These are phyloP conservation scores for Globisporangium carolinianum DNA, from an alignment of 352 stramenopile species.

Conservation along the genomic window DNA sequence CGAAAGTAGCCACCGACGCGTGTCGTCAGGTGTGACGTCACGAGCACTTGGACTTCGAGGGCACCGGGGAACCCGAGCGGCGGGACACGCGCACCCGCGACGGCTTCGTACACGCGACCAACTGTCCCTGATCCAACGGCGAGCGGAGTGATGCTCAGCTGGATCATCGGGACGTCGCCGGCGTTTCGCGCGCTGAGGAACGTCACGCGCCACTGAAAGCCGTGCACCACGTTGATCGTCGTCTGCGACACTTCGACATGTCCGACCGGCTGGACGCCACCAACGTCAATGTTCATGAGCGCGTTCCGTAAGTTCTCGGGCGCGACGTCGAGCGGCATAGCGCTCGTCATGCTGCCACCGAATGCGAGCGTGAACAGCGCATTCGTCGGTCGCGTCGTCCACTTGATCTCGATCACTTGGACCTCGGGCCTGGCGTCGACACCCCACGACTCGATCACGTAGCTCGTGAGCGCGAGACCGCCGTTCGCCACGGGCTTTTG, in stretches of 20 bases:
- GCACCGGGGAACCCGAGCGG: constrained; percentile 43
- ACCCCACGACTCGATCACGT: constrained; percentile 83
- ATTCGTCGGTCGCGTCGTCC: constrained; percentile 44
- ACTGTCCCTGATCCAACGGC: constrained; percentile 18
- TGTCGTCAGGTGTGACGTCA: constrained; percentile 37
- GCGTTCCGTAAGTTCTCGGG: constrained; percentile 77
- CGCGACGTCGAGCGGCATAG: constrained; percentile 66
- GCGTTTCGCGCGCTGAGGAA: constrained; percentile 42
- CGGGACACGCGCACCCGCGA: constrained; percentile 36
- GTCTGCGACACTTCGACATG: constrained; percentile 55
- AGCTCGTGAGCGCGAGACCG: constrained; percentile 60
- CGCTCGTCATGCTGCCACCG: constrained; percentile 51
- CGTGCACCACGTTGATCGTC: constrained; percentile 45
- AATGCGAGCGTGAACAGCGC: constrained; percentile 73
- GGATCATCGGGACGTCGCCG: constrained; percentile 59
- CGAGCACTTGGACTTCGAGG: constrained; percentile 66
- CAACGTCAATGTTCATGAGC: constrained; percentile 82
- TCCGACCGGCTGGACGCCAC: constrained; percentile 17
- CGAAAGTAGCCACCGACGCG: constrained; percentile 57
- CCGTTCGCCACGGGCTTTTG: constrained; percentile 48
- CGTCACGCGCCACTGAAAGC: constrained; percentile 75
- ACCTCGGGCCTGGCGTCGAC: constrained; percentile 43
- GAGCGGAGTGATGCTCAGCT: constrained; percentile 32
- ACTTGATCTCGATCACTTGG: constrained; percentile 85
- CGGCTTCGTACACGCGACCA: constrained; percentile 42